Evolutionary conservation across 805 yeast genomes (phyloP).

Genomic region (Ogataea ganodermae): DNA sequence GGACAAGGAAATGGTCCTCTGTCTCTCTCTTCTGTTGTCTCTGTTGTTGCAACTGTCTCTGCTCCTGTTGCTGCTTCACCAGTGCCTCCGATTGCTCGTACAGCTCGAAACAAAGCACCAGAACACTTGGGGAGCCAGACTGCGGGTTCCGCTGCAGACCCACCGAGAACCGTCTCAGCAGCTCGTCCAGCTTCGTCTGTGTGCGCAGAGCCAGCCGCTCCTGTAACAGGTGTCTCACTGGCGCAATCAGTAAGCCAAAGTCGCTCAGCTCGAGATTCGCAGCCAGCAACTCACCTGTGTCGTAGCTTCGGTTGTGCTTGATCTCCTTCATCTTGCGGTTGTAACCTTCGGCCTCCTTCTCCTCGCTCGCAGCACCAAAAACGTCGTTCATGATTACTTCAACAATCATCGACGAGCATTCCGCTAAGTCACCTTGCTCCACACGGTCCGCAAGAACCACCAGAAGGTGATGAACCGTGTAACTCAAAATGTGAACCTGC

Average conservation of each 20-base stretch:
- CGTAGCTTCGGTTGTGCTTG: conserved; percentile 83
- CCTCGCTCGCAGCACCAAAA: conserved; percentile 90
- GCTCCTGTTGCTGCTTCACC: conserved; percentile 20
- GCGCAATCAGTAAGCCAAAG: conserved; percentile 62
- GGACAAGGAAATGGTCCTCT: conserved; percentile 70
- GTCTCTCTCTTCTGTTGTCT: conserved; percentile 22
- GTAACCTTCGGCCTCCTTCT: conserved; percentile 93
- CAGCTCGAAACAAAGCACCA: conserved; percentile 74
- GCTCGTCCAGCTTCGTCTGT: conserved; percentile 75
- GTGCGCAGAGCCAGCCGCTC: conserved; percentile 68
- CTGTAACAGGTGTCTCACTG: conserved; percentile 62
- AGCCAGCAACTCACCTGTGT: conserved; percentile 79
- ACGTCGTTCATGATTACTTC: conserved; percentile 86
- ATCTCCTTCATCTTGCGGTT: conserved; percentile 86
- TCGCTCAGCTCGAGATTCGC: conserved; percentile 57
- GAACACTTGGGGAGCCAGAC: conserved; percentile 54
- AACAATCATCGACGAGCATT: conserved; percentile 56
- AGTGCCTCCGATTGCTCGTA: conserved; percentile 51
- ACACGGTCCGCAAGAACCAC: conserved; percentile 47
- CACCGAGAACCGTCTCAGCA: conserved; percentile 71
- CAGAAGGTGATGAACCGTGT: conserved; percentile 75
- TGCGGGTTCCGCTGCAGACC: conserved; percentile 77
- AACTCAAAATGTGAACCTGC: conserved; percentile 90
- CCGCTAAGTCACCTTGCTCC: conserved; percentile 74
- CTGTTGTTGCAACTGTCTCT: conserved; percentile 16